Conservation (phyloP, 2,329 filamentous ascomycete genomes). For the Monosporascus sp. region DNA sequence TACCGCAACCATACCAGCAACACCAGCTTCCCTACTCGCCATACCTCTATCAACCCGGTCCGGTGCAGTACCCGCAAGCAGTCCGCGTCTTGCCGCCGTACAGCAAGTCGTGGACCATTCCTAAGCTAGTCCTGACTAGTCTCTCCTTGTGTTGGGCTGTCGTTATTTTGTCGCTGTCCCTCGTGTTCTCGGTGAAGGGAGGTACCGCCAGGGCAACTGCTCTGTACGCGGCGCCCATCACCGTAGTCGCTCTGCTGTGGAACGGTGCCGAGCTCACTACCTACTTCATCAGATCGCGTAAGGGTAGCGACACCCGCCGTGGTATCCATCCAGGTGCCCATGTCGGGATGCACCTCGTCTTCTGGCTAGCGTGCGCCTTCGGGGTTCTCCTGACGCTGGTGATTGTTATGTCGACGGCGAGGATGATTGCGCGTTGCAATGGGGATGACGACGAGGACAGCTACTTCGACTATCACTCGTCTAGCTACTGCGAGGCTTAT, state of each 20-base stretch:
- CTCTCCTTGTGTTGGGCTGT: constrained; percentile 15
- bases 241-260: constrained; percentile 20
- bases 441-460: constrained; percentile 1
- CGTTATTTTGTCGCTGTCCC: constrained; percentile 19
- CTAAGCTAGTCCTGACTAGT: constrained; percentile 18
- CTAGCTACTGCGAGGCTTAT: constrained; percentile 13
- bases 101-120: constrained; percentile 16
- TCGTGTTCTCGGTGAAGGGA: constrained; percentile 11
- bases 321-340: constrained; percentile 28
- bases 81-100: constrained; percentile 19
- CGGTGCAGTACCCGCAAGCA: constrained; percentile 12
- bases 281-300: constrained; percentile 18
- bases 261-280: constrained; percentile 25
- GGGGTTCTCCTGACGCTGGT: constrained; percentile 13
- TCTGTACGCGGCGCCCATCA: constrained; percentile 16
- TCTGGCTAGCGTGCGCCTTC: constrained; percentile 22
- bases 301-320: constrained; percentile 11
- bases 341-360: constrained; percentile 21
- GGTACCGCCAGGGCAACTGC: constrained; percentile 3
- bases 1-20: constrained; percentile 14
- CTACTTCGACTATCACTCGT: neutral
- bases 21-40: constrained; percentile 11
- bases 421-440: constrained; percentile 1
- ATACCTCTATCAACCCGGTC: constrained; percentile 13
- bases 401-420: constrained; percentile 1